These are phyloP conservation scores for Beauveria sp. DNA, from an alignment of 2,329 filamentous ascomycete genomes.

Conservation along the genomic window DNA sequence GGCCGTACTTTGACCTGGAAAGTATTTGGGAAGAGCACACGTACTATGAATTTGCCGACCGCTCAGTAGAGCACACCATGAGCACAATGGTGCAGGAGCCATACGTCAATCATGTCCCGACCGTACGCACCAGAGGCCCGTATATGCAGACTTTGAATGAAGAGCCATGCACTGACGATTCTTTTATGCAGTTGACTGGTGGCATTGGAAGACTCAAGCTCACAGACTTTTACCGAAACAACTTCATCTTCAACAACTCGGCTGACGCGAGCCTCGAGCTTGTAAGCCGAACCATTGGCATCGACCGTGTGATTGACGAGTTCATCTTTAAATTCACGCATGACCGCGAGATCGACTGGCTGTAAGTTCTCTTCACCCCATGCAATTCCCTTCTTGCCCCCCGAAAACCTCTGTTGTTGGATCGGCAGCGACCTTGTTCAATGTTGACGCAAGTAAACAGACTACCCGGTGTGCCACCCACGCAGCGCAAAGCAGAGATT, in stretches of 20 bases:
- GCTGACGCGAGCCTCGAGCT: slow-evolving; percentile 26
- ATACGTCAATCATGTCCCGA: slow-evolving; percentile 70
- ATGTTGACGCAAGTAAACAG: slow-evolving; percentile 16
- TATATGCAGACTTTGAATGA: neutral
- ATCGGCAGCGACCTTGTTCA: neutral
- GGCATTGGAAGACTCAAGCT: slow-evolving; percentile 58
- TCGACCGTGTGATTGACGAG: slow-evolving; percentile 63
- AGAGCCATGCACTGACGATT: neutral
- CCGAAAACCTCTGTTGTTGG: neutral
- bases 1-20: slow-evolving; percentile 66
- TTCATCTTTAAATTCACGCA: slow-evolving; percentile 59
- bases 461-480: slow-evolving; percentile 46
- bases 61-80: slow-evolving; percentile 65
- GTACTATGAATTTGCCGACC: slow-evolving; percentile 58
- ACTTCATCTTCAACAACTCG: slow-evolving; percentile 54
- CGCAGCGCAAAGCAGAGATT: slow-evolving; percentile 42
- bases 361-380: slow-evolving; percentile 38
- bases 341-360: slow-evolving; percentile 52
- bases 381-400: neutral
- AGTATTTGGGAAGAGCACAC: slow-evolving; percentile 73
- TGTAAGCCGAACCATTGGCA: slow-evolving; percentile 51
- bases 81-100: slow-evolving; percentile 66
- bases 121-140: slow-evolving; percentile 32
- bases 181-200: slow-evolving; percentile 43
- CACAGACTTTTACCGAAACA: slow-evolving; percentile 61